These are phyloP conservation scores for Irpex sp. DNA, from an alignment of 1,284 basidiomycete genomes.

Conservation along the genomic window DNA sequence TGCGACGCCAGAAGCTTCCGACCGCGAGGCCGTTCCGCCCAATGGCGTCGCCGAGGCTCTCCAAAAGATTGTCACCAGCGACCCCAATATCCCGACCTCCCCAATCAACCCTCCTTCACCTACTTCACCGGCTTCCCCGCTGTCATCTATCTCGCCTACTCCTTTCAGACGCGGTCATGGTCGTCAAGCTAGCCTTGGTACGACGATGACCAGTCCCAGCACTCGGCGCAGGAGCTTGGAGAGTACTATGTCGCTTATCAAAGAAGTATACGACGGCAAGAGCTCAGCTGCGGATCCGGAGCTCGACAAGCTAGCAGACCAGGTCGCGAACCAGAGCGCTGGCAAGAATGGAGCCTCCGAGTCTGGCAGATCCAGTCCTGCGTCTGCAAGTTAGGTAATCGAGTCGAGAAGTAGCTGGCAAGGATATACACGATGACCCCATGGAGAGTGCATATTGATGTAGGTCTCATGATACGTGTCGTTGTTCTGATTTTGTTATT, in stretches of 20 bases:
- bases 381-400: constrained; percentile 2
- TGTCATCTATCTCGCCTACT: constrained; percentile 33
- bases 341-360: constrained; percentile 19
- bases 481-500: constrained; percentile 1
- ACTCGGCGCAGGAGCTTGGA: constrained; percentile 91
- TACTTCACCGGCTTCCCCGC: constrained; percentile 32
- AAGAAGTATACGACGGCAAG: constrained; percentile 71
- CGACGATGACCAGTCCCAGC: constrained; percentile 94
- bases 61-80: constrained; percentile 43
- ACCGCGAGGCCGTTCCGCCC: constrained; percentile 43
- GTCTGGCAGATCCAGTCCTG: constrained; percentile 6
- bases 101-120: constrained; percentile 22
- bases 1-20: constrained; percentile 46
- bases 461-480: background rate
- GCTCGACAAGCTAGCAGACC: constrained; percentile 32
- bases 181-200: constrained; percentile 88
- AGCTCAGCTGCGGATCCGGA: constrained; percentile 26
- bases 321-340: constrained; percentile 26
- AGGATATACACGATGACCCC: background rate
- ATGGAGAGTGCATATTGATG: background rate
- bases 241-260: constrained; percentile 94
- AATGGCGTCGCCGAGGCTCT: constrained; percentile 52
- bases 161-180: constrained; percentile 78
- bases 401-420: background rate
- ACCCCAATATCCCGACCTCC: constrained; percentile 18